Evolutionary conservation across 768 basidiomycete species (phyloP), one percentile per base, ranked within the genome.

Genomic region (Trametes elegans): DNA sequence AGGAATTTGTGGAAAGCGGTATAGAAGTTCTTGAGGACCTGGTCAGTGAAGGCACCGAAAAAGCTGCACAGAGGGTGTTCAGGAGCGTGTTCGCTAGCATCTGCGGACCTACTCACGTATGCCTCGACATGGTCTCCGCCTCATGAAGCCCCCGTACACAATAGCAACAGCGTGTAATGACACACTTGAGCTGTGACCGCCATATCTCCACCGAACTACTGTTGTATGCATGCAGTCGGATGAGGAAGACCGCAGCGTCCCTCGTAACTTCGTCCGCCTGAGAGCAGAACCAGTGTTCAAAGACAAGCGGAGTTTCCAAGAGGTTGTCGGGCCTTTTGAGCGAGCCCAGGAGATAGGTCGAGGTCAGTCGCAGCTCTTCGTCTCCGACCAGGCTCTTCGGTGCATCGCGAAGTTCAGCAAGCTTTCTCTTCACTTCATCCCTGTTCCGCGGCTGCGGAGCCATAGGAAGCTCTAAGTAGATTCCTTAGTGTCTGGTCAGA

Each of bases 141-240:
- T 76, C 74, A 53, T 85, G 81, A 41, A 93, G 76, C 0, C 76
- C 78, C 55, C 81, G 76, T 4, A 89, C 85, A 65, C 95, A 98
- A 7, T 74, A 77, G 23, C 81, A 73, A 62, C 95, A 98, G 1
- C 75, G 71, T 10, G 72, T 64, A 31, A 96, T 65, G 55, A 89
- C 85, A 1, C 64, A 63, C 47, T 75, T 71, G 48, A 91, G 67
- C 55, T 73, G 77, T 16, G 66, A 68, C 68, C 83, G 82, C 90
- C 91, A 95, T 34, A 72, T 67, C 2, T 78, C 75, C 3, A 90
- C 85, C 0, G 73, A 69, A 45, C 81, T 79, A 48, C 61, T 62
- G 46, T 79, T 72, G 62, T 92, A 97, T 9, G 93, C 93, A 66
- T 88, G 86, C 34, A 97, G 70, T 46, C 93, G 82, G 32, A 96